Evolutionary conservation across 2,329 filamentous ascomycete species (phyloP), one percentile per base, ranked within the genome.

Genomic region (Venturiaceae sp.): DNA sequence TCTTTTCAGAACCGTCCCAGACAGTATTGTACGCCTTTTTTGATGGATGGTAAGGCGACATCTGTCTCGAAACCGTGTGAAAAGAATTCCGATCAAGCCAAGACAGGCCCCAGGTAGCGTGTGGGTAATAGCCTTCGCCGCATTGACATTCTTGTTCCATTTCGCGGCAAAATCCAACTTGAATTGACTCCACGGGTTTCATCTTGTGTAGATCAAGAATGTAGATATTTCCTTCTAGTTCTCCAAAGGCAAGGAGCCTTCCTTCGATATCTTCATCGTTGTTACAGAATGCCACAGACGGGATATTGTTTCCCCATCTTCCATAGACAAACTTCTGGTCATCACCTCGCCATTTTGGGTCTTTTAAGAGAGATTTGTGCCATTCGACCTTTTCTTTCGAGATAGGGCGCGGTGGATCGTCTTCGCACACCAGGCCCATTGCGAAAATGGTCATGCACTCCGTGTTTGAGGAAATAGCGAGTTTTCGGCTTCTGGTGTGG

Each of bases 381-480:
- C n/a, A n/a, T 28, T 32, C 52, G 13, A 32, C 7, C 13, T 26
- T 21, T 26, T 11, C 11, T 14, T 50, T 50, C 44, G 13, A 50
- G 13, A 39, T 39, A 11, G n/a, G 36, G n/a, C n/a, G n/a, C n/a
- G n/a, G n/a, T n/a, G n/a, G n/a, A n/a, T n/a, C n/a, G n/a, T n/a
- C n/a, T n/a, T n/a, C n/a, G n/a, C n/a, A n/a, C n/a, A n/a, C n/a
- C 21, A 60, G 55, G 0, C 80, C 83, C 64, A 83, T 82, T 14
- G 82, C 81, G 64, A 83, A 81, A 0, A 87, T 75, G 3, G 77
- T 80, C 30, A 88, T 79, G 16, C 74, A 66, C 23, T 77, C 75
- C 0, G 79, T 81, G 68, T 99, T 99, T 0, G 88, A 85, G 64
- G 88, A 89, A 39, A 95, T 86, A 0, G 92, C 94, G 62, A 99